phyloP scores from a whole-genome alignment of 306 rosid genomes.

The Prunus mume region DNA sequence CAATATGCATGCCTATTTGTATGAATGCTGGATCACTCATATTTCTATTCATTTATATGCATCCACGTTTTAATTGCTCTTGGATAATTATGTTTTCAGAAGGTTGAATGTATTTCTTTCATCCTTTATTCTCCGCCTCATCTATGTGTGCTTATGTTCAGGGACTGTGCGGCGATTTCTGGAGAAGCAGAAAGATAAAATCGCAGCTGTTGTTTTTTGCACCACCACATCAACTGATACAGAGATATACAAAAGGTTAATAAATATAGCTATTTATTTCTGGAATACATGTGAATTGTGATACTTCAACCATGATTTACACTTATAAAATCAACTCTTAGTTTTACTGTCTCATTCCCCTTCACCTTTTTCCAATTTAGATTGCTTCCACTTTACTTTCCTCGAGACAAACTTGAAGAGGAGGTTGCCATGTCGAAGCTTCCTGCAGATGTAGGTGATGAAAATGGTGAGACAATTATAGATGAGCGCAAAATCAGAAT shows the following conservation, averaged over 20 bases:
- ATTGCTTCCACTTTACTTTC: slow-evolving; percentile 96
- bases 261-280: slow-evolving; percentile 1
- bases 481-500: slow-evolving; percentile 98
- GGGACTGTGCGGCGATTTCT: slow-evolving; percentile 95
- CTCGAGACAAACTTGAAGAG: slow-evolving; percentile 95
- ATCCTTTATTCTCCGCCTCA: not conserved
- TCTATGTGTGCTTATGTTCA: slow-evolving; percentile 32
- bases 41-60: slow-evolving; percentile 1
- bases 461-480: slow-evolving; percentile 91
- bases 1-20: not conserved
- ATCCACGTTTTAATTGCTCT: slow-evolving; percentile 13
- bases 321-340: not conserved
- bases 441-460: slow-evolving; percentile 99
- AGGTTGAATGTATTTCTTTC: slow-evolving; percentile 5
- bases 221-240: slow-evolving; percentile 77
- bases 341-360: slow-evolving; percentile 13
- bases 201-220: slow-evolving; percentile 89
- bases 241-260: slow-evolving; percentile 90
- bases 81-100: slow-evolving; percentile 5
- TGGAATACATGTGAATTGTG: not conserved
- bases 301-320: not conserved
- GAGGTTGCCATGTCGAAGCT: slow-evolving; percentile 80
- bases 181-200: slow-evolving; percentile 86
- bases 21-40: not conserved
- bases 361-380: slow-evolving; percentile 37